Base-by-base conservation (phyloP, 2,329 filamentous ascomycete species). In the Tricladium varicosporioides region DNA sequence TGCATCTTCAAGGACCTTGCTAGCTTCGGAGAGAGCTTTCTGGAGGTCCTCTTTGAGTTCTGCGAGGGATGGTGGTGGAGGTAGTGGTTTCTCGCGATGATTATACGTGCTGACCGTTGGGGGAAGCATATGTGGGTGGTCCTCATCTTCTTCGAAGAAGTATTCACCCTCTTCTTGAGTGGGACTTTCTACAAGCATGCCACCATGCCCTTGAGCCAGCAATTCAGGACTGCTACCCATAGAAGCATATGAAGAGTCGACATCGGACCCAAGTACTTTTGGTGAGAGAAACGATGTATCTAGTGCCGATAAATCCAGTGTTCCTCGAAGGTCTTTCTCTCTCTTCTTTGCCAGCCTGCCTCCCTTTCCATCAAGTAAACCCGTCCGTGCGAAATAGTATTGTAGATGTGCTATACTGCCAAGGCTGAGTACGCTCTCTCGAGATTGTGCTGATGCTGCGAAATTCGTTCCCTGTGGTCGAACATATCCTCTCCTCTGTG, bases 331-430 rank as follows among this genome's bases (percentile, higher is more conserved):
- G 82, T 60, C 85, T 68, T 68, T 78, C 82, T 60, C 85, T 68
- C 82, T 86, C 71, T 87, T 88, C 67, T 88, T 88, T 18, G 89
- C 87, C 58, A 95, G 76, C 71, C 95, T 89, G 53, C 85, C 94
- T 36, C 92, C 93, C 71, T 97, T 97, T 56, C 93, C 92, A 69
- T 99, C 94, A 51, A 99, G 76, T 62, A 99, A 76, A 5, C 94
- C 94, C 0, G 94, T 99, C 58, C 94, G 82, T 36, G 94, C 93
- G 76, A 99, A 99, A 75, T 97, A 99, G 75, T 97, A 96, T 74
- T 99, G 94, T 69, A 99, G 78, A 76, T 99, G 94, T 55, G 92
- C 91, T 67, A 99, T 99, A 73, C 92, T 97, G 54, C 94, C 94
- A 60, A 99, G 76, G 69, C 91, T 96, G 84, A 97, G 88, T 63